Evolutionary conservation across 176 grass and related monocot genomes (phyloP).

Genomic region (Juncus effusus): DNA sequence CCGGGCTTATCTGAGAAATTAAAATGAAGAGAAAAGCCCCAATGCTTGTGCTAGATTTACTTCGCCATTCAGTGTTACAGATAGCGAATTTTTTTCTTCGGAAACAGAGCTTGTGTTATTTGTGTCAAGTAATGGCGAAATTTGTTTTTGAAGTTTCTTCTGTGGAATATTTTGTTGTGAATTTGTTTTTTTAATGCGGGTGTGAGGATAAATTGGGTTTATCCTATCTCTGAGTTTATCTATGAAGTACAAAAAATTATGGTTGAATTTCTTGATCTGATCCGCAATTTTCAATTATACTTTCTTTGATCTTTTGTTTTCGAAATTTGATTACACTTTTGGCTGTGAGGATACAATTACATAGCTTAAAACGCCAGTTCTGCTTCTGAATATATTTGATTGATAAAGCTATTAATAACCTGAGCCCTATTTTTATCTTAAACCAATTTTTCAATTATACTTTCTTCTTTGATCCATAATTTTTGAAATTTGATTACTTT

Average conservation of each 20-base stretch:
- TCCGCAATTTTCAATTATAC: conserved; percentile 7
- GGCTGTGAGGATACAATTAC: conserved; percentile 26
- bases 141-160: not conserved
- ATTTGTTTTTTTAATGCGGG: conserved; percentile 17
- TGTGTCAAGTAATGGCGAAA: conserved; percentile 28
- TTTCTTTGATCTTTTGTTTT: not conserved
- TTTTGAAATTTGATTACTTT: not conserved
- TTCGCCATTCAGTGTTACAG: conserved; percentile 30
- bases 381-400: conserved; percentile 37
- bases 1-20: conserved; percentile 21
- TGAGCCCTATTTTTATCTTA: not conserved
- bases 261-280: conserved; percentile 38
- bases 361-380: conserved; percentile 37
- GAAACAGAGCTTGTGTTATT: conserved; percentile 21
- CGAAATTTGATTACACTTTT: no score
- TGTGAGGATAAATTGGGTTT: conserved; percentile 22
- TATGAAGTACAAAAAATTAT: conserved; percentile 29
- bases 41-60: conserved; percentile 30
- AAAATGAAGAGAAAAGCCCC: conserved; percentile 24
- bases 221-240: conserved; percentile 29
- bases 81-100: conserved; percentile 11
- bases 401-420: conserved; percentile 24
- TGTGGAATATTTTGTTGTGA: not conserved
- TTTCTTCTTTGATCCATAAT: not conserved
- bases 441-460: not conserved